Evolutionary conservation across 2,329 filamentous ascomycete species (phyloP), one percentile per base, ranked within the genome.

Genomic region (Fusarium hostae): DNA sequence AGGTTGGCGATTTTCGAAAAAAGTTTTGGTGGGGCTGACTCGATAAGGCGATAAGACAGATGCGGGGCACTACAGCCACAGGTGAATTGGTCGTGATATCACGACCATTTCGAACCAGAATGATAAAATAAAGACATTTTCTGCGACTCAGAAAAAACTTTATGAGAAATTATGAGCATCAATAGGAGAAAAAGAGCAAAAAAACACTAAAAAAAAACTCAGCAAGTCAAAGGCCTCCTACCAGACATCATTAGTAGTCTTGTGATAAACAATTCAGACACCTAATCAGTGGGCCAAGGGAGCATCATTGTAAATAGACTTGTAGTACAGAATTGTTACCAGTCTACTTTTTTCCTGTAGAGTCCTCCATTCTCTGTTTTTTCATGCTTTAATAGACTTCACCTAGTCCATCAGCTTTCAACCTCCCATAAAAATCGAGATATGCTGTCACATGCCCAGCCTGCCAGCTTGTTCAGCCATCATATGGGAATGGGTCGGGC

Each of bases 1-100:
- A 70, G 62, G 70, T 75, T 71, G 59, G 63, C 65, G 65, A 69
- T 72, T 73, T 63, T 67, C 52, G 37, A 63, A 71, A 75, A 75
- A 72, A 73, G 70, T 69, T 75, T 69, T 66, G 58, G 68, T 68
- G 68, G 74, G 54, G 70, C 35, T 35, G 20, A 32, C 20, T 22
- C 10, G 54, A 57, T 57, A 57, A 57, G 26, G 22, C 24, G 64
- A 68, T 68, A 62, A 67, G 35, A n/a, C 24, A 24, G 9, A 35
- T 56, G 63, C 22, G 63, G 63, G 63, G 37, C 64, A 47, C 20
- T 16, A 51, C 39, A 68, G 66, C 52, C 57, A 41, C 44, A 52
- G 34, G 28, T 22, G 32, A 35, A 51, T 35, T 22, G 26, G 26
- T 26, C 26, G 20, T 16, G 9, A 48, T 26, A 24, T 35, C 22